Conservation (phyloP, 164 flowering plant genomes). For the Vitis amurensis region DNA sequence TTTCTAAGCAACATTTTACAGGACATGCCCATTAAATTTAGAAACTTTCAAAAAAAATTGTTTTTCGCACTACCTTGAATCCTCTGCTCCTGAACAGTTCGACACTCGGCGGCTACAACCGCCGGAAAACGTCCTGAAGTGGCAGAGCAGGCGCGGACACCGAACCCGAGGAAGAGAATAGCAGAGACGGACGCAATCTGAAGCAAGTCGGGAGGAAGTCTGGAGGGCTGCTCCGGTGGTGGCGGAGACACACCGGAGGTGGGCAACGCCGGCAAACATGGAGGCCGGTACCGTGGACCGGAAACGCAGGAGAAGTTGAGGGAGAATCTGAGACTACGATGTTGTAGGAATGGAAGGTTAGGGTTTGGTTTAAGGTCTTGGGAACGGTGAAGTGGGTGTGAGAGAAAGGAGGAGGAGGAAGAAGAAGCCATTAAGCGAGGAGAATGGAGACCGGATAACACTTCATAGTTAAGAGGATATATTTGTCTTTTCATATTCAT, state of each 20-base stretch:
- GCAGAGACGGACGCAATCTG: constrained; percentile 22
- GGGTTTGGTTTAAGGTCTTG: constrained; percentile 14
- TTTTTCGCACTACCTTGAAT: constrained; percentile 2
- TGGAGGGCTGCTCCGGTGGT: neutral
- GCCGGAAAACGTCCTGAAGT: constrained; percentile 3
- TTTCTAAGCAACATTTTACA: too few species aligned
- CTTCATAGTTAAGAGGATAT: too few species aligned
- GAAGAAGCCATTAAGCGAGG: neutral
- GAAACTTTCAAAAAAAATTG: too few species aligned
- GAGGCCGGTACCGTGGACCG: neutral
- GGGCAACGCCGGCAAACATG: neutral
- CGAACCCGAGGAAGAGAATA: constrained; percentile 22
- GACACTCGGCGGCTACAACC: constrained; percentile 2
- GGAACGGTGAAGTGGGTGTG: neutral
- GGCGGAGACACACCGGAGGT: neutral
- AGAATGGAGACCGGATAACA: too few species aligned
- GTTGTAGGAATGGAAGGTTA: neutral
- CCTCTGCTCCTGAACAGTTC: constrained; percentile 6
- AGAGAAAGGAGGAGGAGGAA: neutral
- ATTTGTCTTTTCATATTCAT: too few species aligned
- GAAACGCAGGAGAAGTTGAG: neutral
- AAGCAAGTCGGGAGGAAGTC: constrained; percentile 12
- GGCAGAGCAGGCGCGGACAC: constrained; percentile 14
- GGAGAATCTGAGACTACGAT: constrained; percentile 4
- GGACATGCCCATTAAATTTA: too few species aligned